Evolutionary conservation across 257 asterid genomes (phyloP).

Genomic region (Rehmannia glutinosa): DNA sequence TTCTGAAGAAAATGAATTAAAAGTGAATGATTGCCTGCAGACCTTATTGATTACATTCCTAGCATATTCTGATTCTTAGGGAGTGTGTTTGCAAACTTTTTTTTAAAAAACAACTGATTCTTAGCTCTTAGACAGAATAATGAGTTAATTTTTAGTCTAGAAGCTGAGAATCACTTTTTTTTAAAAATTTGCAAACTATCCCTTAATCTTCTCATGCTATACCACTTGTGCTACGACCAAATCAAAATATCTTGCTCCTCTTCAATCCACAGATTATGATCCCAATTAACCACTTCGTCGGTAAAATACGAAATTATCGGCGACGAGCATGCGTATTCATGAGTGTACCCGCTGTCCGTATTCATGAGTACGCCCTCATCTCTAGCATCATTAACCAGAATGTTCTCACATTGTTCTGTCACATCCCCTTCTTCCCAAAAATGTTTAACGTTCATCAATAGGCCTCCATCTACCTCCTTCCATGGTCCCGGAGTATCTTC

Average conservation of each 20-base stretch:
- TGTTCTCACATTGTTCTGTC: slow-evolving; percentile 6
- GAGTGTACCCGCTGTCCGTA: not conserved
- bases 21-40: not conserved
- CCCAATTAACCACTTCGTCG: slow-evolving; percentile 24
- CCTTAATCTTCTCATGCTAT: not conserved
- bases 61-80: not conserved
- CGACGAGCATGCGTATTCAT: slow-evolving; percentile 26
- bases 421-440: slow-evolving; percentile 8
- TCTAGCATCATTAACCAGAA: slow-evolving; percentile 1
- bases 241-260: slow-evolving; percentile 22
- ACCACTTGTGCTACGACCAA: slow-evolving; percentile 16
- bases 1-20: not conserved
- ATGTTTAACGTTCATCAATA: slow-evolving; percentile 19
- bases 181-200: too few relatives aligned
- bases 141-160: too few relatives aligned
- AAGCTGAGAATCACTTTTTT: too few relatives aligned
- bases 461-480: slow-evolving; percentile 20
- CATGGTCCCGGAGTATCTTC: slow-evolving; percentile 20
- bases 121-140: too few relatives aligned
- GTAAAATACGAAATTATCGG: slow-evolving; percentile 30
- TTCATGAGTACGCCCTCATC: not conserved
- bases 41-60: not conserved
- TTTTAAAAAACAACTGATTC: too few relatives aligned
- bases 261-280: slow-evolving; percentile 26
- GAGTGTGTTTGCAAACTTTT: too few relatives aligned